Evolutionary conservation across 1,284 basidiomycete genomes (phyloP).

Genomic region (Tremellales sp.): DNA sequence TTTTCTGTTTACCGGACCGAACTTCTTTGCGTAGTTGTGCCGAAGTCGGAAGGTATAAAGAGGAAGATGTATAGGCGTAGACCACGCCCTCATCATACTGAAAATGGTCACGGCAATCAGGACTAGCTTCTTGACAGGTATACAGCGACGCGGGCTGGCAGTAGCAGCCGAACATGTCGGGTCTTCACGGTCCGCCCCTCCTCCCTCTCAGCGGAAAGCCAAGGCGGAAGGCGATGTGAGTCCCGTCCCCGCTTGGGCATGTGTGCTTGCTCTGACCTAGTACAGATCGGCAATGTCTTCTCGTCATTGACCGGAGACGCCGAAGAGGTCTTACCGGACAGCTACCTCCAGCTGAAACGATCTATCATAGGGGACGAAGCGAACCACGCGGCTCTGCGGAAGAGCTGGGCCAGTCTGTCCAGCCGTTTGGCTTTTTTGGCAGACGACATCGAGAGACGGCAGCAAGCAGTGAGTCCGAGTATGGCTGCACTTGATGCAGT

Average conservation of each 20-base stretch:
- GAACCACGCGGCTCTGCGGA: constrained; percentile 53
- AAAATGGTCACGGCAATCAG: too few species aligned
- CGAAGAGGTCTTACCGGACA: constrained; percentile 52
- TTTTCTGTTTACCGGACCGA: too few species aligned
- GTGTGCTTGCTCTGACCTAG: background rate
- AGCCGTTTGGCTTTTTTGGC: constrained; percentile 53
- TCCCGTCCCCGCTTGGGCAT: background rate
- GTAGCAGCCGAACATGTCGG: too few species aligned
- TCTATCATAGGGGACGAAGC: constrained; percentile 40
- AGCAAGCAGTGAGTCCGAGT: constrained; percentile 33
- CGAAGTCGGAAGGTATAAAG: too few species aligned
- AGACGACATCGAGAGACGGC: constrained; percentile 52
- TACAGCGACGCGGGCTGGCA: too few species aligned
- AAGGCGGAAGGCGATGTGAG: constrained; percentile 21
- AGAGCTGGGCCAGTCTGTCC: constrained; percentile 59
- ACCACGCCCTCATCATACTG: too few species aligned
- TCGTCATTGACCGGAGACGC: constrained; percentile 54
- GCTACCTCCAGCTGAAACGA: constrained; percentile 62
- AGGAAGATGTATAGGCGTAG: too few species aligned
- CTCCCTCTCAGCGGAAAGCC: too few species aligned
- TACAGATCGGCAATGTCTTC: constrained; percentile 58
- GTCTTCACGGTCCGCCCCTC: too few species aligned
- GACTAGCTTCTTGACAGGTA: too few species aligned
- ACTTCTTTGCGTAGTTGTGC: too few species aligned
- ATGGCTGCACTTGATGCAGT: background rate